Percentiles rank a stretch among this genome's conserved stretches.
phyloP scores from a whole-genome alignment of 306 rosid genomes.

The Mimosa bimucronata region DNA sequence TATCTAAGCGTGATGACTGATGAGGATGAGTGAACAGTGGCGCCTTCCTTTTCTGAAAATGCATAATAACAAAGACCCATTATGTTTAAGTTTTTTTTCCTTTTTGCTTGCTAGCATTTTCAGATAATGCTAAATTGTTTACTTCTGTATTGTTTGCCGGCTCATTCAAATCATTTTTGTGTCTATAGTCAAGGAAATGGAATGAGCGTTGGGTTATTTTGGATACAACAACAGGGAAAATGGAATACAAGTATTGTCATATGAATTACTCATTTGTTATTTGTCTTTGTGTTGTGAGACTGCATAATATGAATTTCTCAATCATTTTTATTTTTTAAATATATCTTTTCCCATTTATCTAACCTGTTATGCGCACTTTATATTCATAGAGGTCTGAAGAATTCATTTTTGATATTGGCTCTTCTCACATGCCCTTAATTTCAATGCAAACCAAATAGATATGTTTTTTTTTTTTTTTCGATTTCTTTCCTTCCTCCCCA shows the following conservation, averaged over 20 bases:
- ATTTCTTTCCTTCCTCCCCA: neutral
- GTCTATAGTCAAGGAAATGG: conserved; percentile 84
- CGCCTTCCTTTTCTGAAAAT: too few relatives aligned
- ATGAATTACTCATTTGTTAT: conserved; percentile 3
- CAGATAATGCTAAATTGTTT: neutral
- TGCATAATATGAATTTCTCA: neutral
- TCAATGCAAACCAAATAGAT: neutral
- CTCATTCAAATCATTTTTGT: conserved; percentile 18
- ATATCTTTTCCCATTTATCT: too few relatives aligned
- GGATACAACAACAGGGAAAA: conserved; percentile 93
- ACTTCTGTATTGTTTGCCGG: conserved; percentile 23
- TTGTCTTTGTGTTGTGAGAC: conserved; percentile 24
- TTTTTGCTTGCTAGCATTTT: neutral
- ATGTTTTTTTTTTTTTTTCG: neutral
- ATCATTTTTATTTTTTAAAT: too few relatives aligned
- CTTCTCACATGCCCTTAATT: too few relatives aligned
- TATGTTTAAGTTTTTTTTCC: too few relatives aligned
- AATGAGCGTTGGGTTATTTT: conserved; percentile 94
- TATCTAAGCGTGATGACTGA: too few relatives aligned
- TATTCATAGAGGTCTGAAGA: too few relatives aligned
- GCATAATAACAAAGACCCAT: too few relatives aligned
- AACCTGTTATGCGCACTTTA: too few relatives aligned
- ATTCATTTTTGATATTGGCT: too few relatives aligned
- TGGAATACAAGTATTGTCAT: conserved; percentile 91
- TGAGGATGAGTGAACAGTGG: too few relatives aligned